Base-by-base conservation (phyloP, 108 stramenopile species). In the Discostella pseudostelligera region DNA sequence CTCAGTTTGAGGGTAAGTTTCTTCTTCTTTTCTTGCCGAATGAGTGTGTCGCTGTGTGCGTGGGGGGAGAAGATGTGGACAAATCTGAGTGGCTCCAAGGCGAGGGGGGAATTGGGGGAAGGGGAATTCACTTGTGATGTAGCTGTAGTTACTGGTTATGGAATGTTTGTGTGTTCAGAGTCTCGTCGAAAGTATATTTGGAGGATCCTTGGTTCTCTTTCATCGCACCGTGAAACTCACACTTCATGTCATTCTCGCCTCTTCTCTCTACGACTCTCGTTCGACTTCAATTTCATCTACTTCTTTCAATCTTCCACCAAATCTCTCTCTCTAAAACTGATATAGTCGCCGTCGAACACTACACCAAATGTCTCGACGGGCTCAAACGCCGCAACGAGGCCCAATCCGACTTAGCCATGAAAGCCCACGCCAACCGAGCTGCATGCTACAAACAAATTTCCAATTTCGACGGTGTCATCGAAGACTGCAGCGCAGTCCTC, bases 401-500 rank as follows among this genome's bases (percentile, higher is more conserved):
- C 5, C 65, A 60, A 25, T 87, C 84, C 50, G 83, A 87, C 13
- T 64, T 99, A 54, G 95, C 96, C 39, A 65, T 99, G 82, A 99
- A 99, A 82, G 96, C 95, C 22, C 92, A 83, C 76, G 69, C 87
- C 70, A 99, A 99, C 67, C 96, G 98, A 55, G 94, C 97, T 14
- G 98, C 98, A 28, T 99, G 98, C 83, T 96, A 96, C 97, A 99
- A 99, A 83, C 98, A 99, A 85, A 94, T 99, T 62, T 92, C 90
- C 67, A 97, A 99, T 83, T 99, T 97, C 67, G 97, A 99, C 66
- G 98, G 93, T 14, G 89, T 89, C 21, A 97, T 99, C 56, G 78
- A 79, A 20, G 98, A 99, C 79, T 97, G 96, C 51, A 96, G 95
- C 16, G 83, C 91, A 8, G 99, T 99, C 11, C 80, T 99, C 40